Percentiles rank a stretch among this genome's conserved stretches.
phyloP scores from a whole-genome alignment of 306 rosid species.

The Malus fusca region DNA sequence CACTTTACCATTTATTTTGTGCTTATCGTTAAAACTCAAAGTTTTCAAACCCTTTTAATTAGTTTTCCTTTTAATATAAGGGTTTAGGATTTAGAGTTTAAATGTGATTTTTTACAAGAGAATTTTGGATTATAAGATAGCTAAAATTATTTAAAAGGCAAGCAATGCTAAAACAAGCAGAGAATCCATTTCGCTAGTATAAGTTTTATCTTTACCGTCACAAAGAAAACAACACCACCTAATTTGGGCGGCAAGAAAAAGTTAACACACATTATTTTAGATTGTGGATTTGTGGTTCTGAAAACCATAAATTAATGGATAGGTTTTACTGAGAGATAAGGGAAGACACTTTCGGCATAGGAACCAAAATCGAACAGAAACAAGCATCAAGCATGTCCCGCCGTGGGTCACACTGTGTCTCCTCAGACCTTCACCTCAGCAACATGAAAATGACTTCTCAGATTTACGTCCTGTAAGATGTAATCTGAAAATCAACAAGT shows the following conservation, averaged over 20 bases:
- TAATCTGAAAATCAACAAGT: no score
- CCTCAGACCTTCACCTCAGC: background rate
- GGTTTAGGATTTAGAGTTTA: no score
- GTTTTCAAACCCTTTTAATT: no score
- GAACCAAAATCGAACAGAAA: background rate
- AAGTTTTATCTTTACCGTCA: background rate
- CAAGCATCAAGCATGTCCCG: background rate
- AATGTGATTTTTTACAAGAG: no score
- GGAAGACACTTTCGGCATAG: background rate
- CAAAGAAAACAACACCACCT: background rate
- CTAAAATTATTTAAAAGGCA: background rate
- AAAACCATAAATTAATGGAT: background rate
- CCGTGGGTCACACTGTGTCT: conserved; percentile 14
- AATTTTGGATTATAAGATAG: no score
- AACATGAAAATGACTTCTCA: conserved; percentile 25
- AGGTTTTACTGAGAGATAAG: background rate
- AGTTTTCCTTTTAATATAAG: no score
- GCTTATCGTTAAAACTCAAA: no score
- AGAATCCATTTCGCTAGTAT: background rate
- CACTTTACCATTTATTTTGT: no score
- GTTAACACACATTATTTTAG: background rate
- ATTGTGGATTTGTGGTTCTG: background rate
- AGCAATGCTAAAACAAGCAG: background rate
- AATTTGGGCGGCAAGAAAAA: background rate
- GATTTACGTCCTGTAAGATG: background rate